Evolutionary conservation across 2,329 filamentous ascomycete species (phyloP).

Genomic region (Epichloe glyceriae): DNA sequence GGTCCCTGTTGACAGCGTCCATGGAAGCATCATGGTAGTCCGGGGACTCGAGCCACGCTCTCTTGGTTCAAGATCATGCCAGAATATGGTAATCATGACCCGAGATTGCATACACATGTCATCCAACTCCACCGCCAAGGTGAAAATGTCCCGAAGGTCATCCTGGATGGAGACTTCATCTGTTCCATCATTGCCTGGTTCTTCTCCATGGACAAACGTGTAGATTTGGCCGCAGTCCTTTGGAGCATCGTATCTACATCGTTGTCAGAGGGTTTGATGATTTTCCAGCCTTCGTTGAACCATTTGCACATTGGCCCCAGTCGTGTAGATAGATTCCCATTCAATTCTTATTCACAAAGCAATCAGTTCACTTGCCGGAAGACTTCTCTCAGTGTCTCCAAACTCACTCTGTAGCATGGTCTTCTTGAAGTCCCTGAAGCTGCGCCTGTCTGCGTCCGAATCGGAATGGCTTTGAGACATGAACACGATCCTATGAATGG

Average conservation of each 20-base stretch:
- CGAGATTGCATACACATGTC: conserved; percentile 1
- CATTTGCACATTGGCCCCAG: background rate
- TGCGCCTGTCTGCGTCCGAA: background rate
- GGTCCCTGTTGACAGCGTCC: background rate
- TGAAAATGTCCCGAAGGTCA: background rate
- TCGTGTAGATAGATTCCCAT: background rate
- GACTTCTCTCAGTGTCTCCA: no score
- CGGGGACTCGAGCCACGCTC: no score
- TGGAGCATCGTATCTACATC: background rate
- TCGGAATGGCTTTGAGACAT: background rate
- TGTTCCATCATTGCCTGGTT: background rate
- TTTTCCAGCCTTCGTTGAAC: background rate
- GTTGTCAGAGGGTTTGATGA: background rate
- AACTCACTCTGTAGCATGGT: background rate
- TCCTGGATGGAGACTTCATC: background rate
- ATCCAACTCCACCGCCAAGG: background rate
- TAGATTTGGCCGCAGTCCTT: background rate
- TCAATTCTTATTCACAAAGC: background rate
- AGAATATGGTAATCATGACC: background rate
- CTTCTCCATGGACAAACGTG: background rate
- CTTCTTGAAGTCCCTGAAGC: background rate
- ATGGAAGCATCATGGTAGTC: background rate
- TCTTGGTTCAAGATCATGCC: background rate
- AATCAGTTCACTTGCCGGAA: background rate
- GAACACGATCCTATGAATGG: background rate